Base-by-base conservation (phyloP, 2,329 filamentous ascomycete genomes). In the Hortaea sp. region DNA sequence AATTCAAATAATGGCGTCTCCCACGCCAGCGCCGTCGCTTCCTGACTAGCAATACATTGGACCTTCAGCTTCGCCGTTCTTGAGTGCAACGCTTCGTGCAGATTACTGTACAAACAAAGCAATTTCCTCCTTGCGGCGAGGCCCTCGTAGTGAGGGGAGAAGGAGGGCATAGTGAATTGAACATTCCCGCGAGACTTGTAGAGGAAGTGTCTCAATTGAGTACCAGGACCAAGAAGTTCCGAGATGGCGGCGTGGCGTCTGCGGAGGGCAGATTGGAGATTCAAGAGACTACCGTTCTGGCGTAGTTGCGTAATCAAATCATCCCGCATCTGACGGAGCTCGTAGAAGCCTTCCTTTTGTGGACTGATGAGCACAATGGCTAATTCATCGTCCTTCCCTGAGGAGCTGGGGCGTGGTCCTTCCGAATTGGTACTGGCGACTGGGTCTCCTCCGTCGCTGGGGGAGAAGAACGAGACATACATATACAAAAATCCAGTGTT, bases 401-500 rank as follows among this genome's bases (percentile, higher is more conserved):
- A 70, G 5, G 61, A 57, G 43, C 58, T 46, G 10, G 67, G 65
- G 5, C 66, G 60, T 48, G 69, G 65, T 20, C 48, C 44, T 5
- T 37, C 9, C 29, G 9, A 6, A 42, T 12, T 12, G 31, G 32
- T 5, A 37, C 31, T 27, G 42, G 45, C 39, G 4, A 20, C 20
- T 2, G 20, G 20, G 20, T 20, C 20, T 20, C 20, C 20, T n/a
- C 41, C 32, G 71, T 27, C 73, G 66, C 39, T 74, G 34, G 78
- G 73, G 55, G 87, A 81, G 51, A 98, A 78, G 64, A 97, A 98
- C 71, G 87, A 95, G 62, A 98, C 92, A 61, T 97, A 98, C 88
- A 98, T 97, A 70, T 98, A 95, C 1, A 98, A 75, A 62, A 94
- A 98, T 28, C 92, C 94, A 43, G 82, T 85, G 64, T 88, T 97